phyloP scores from a whole-genome alignment of 2,329 filamentous ascomycete species.

The Paecilomyces variotii region DNA sequence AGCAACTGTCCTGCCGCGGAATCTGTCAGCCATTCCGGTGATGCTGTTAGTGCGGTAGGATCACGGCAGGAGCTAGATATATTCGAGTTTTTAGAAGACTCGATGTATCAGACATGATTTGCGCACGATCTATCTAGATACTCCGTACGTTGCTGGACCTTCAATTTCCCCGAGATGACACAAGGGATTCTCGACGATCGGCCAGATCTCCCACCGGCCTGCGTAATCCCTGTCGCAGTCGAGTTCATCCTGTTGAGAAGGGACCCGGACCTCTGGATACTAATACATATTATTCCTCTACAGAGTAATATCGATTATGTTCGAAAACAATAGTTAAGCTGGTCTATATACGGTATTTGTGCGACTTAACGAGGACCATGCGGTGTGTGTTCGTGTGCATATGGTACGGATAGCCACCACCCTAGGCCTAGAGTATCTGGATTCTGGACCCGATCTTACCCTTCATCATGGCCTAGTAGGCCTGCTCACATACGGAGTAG shows the following conservation, averaged over 20 bases:
- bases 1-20: neutral
- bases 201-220: neutral
- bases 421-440: neutral
- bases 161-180: neutral
- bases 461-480: neutral
- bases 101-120: neutral
- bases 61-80: neutral
- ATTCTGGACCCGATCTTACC: neutral
- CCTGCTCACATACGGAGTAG: neutral
- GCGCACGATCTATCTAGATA: neutral
- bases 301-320: no score
- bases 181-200: neutral
- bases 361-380: neutral
- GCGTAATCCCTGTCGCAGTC: neutral
- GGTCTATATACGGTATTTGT: neutral
- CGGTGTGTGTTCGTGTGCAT: neutral
- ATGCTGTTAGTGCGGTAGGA: neutral
- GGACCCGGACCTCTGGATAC: neutral
- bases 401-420: neutral
- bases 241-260: neutral
- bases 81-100: neutral
- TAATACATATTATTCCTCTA: neutral
- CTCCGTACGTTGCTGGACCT: neutral
- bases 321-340: neutral
- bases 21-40: neutral